phyloP scores from a whole-genome alignment of 768 basidiomycete species.

The Suillus ampliporus region DNA sequence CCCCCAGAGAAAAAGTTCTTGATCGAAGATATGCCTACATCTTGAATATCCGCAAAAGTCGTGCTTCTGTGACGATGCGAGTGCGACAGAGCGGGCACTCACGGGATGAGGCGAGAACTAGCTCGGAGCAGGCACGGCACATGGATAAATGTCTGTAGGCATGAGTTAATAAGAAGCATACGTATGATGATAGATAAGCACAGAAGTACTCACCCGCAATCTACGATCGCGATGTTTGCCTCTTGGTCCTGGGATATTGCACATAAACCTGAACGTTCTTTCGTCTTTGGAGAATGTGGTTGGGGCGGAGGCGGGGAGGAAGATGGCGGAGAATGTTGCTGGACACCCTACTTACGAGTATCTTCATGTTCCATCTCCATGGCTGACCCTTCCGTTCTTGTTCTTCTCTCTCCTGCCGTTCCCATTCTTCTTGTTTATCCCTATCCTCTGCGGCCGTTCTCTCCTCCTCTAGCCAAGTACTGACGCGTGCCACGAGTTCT shows the following conservation, averaged over 20 bases:
- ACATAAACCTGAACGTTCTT: slow-evolving; percentile 80
- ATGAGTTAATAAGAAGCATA: not conserved
- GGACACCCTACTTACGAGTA: not conserved
- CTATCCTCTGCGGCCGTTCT: slow-evolving; percentile 48
- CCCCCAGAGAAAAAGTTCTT: not conserved
- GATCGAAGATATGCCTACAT: slow-evolving; percentile 36
- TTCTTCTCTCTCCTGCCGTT: slow-evolving; percentile 18
- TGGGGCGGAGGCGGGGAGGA: slow-evolving; percentile 20
- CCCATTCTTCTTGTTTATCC: slow-evolving; percentile 22
- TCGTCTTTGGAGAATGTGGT: slow-evolving; percentile 20
- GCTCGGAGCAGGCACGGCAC: slow-evolving; percentile 79
- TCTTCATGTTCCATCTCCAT: slow-evolving; percentile 14
- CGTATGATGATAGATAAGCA: too few relatives aligned
- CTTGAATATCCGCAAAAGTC: slow-evolving; percentile 79
- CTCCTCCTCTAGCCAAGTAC: slow-evolving; percentile 68
- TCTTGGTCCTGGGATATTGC: slow-evolving; percentile 95
- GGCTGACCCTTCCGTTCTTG: slow-evolving; percentile 20
- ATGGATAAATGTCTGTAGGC: slow-evolving; percentile 72
- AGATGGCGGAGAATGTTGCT: slow-evolving; percentile 5
- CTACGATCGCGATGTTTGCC: slow-evolving; percentile 90
- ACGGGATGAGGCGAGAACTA: slow-evolving; percentile 78
- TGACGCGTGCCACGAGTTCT: too few relatives aligned
- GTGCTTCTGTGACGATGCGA: slow-evolving; percentile 80
- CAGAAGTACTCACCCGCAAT: slow-evolving; percentile 77
- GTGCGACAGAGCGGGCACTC: slow-evolving; percentile 94